phyloP scores from a whole-genome alignment of 306 rosid genomes.

The Pyrus betulifolia region DNA sequence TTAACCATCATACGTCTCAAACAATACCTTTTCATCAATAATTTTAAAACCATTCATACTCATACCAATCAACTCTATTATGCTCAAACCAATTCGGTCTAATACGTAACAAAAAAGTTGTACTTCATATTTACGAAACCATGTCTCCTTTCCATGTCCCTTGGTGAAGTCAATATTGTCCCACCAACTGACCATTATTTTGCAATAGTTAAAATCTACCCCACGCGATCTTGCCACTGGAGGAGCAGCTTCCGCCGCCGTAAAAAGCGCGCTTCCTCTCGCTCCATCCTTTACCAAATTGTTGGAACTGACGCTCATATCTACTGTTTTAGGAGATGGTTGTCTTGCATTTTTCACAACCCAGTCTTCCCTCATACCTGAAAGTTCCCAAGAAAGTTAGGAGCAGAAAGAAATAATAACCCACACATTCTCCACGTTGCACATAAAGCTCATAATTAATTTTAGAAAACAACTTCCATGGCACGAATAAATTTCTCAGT shows the following conservation, averaged over 20 bases:
- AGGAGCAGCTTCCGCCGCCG: slow-evolving; percentile 24
- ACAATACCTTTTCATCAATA: too few relatives aligned
- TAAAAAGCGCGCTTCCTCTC: slow-evolving; percentile 58
- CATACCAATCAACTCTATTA: too few relatives aligned
- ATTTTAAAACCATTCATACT: too few relatives aligned
- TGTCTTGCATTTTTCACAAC: slow-evolving; percentile 29
- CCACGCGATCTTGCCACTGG: slow-evolving; percentile 29
- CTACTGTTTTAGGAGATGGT: slow-evolving; percentile 27
- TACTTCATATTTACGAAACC: too few relatives aligned
- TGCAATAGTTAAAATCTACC: slow-evolving; percentile 23
- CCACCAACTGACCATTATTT: too few relatives aligned
- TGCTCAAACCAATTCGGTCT: too few relatives aligned
- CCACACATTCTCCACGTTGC: slow-evolving; percentile 7
- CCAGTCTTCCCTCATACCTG: slow-evolving; percentile 80
- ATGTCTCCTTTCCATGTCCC: too few relatives aligned
- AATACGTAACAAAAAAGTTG: too few relatives aligned
- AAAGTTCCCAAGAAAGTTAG: slow-evolving; percentile 25
- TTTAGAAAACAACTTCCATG: slow-evolving; percentile 44
- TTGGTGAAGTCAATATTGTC: too few relatives aligned
- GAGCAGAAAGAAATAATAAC: slow-evolving; percentile 10
- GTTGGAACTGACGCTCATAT: slow-evolving; percentile 14
- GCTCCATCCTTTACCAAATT: slow-evolving; percentile 18
- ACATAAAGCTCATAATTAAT: slow-evolving; percentile 15
- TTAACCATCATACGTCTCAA: too few relatives aligned
- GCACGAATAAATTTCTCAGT: slow-evolving; percentile 47